phyloP scores from a whole-genome alignment of 179 eudicot species.

The Silene coronaria region DNA sequence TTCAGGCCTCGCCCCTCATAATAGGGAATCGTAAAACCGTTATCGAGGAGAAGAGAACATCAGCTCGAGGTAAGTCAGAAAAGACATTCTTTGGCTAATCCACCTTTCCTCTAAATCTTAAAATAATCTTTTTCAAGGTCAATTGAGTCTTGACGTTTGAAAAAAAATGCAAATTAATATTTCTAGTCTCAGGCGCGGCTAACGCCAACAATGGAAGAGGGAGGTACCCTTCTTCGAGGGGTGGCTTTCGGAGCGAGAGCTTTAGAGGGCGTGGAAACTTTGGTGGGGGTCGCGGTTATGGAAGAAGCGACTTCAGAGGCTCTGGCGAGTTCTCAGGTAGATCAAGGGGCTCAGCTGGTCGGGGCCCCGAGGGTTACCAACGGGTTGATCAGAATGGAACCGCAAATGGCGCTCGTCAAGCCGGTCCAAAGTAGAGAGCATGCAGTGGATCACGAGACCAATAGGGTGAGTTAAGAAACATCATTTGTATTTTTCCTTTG shows the following conservation, averaged over 20 bases:
- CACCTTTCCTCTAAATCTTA: background rate
- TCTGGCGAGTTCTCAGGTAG: conserved; percentile 37
- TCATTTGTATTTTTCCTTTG: conserved; percentile 17
- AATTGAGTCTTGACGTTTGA: background rate
- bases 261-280: conserved; percentile 46
- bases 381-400: conserved; percentile 40
- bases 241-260: conserved; percentile 40
- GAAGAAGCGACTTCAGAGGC: conserved; percentile 38
- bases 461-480: conserved; percentile 9
- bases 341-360: conserved; percentile 29
- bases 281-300: conserved; percentile 48
- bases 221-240: conserved; percentile 49
- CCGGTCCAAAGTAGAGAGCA: conserved; percentile 1
- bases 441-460: background rate
- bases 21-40: conserved; percentile 46
- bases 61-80: conserved; percentile 34
- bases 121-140: background rate
- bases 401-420: conserved; percentile 17
- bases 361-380: conserved; percentile 37
- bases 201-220: conserved; percentile 44
- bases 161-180: background rate
- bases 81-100: background rate
- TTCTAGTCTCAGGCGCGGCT: conserved; percentile 27
- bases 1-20: conserved; percentile 48
- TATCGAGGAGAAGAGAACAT: conserved; percentile 46